Evolutionary conservation across 2,329 filamentous ascomycete genomes (phyloP).

Genomic region (Aspergillus ochraceoroseus): DNA sequence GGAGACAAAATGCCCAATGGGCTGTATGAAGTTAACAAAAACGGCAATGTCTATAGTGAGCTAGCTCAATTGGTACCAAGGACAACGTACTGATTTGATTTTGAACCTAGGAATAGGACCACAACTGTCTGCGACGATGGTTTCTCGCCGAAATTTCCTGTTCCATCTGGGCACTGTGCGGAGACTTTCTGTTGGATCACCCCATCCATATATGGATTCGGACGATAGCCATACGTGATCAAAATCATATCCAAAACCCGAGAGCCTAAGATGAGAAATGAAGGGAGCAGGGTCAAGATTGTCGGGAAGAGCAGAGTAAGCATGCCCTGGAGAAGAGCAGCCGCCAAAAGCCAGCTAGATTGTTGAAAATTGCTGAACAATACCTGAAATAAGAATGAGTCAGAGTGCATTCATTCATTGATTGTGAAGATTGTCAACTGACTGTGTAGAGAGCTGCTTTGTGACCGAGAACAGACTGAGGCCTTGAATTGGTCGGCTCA

Average conservation of each 20-base stretch:
- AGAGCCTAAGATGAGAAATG: not conserved
- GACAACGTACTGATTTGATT: constrained; percentile 8
- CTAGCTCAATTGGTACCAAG: no score
- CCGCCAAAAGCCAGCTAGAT: constrained; percentile 2
- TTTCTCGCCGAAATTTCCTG: not conserved
- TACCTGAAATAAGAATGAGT: not conserved
- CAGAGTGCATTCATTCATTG: not conserved
- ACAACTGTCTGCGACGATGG: not conserved
- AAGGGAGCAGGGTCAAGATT: not conserved
- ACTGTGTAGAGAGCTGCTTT: not conserved
- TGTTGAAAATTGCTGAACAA: constrained; percentile 5
- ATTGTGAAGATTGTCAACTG: not conserved
- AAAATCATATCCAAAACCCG: not conserved
- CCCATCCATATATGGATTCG: constrained; percentile 2
- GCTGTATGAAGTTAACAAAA: not conserved
- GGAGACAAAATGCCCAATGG: constrained; percentile 4
- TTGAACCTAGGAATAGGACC: not conserved
- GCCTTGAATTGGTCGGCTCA: not conserved
- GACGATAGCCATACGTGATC: not conserved
- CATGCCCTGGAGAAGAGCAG: not conserved
- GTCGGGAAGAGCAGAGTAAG: constrained; percentile 6
- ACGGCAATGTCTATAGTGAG: no score
- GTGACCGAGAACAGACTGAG: not conserved
- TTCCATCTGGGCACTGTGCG: not conserved
- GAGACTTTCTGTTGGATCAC: constrained; percentile 2